Conservation (phyloP, 2,329 filamentous ascomycete species). For the Neurospora sp. region DNA sequence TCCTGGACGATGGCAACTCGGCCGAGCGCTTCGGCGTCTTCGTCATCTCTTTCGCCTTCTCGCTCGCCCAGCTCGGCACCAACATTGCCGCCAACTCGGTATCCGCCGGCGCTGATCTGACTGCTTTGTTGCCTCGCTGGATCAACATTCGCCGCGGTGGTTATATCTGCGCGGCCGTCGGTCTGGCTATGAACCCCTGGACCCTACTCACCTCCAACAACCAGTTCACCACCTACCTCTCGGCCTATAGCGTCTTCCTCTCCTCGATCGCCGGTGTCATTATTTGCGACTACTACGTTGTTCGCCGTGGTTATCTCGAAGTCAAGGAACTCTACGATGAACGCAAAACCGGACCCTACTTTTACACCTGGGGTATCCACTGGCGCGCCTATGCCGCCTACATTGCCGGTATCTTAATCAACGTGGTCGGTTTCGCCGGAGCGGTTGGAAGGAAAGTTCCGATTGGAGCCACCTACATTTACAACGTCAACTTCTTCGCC, state of each 20-base stretch:
- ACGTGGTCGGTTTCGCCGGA: slow-evolving; percentile 83
- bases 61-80: slow-evolving; percentile 73
- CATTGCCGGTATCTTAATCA: slow-evolving; percentile 73
- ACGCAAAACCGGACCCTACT: slow-evolving; percentile 59
- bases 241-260: slow-evolving; percentile 88
- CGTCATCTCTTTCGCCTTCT: slow-evolving; percentile 58
- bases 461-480: slow-evolving; percentile 71
- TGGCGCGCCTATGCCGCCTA: slow-evolving; percentile 81
- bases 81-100: slow-evolving; percentile 84
- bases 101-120: slow-evolving; percentile 74
- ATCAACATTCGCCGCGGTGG: slow-evolving; percentile 79
- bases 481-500: slow-evolving; percentile 83
- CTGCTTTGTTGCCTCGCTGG: slow-evolving; percentile 67
- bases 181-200: slow-evolving; percentile 80
- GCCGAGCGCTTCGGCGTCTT: slow-evolving; percentile 67
- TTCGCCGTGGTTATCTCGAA: slow-evolving; percentile 72
- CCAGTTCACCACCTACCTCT: slow-evolving; percentile 85
- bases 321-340: slow-evolving; percentile 71
- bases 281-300: slow-evolving; percentile 76
- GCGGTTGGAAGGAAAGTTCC: slow-evolving; percentile 66
- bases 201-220: slow-evolving; percentile 65
- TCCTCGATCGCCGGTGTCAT: slow-evolving; percentile 90
- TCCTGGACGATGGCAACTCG: slow-evolving; percentile 58
- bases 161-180: slow-evolving; percentile 72
- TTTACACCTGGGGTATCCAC: slow-evolving; percentile 61